These are phyloP conservation scores for Pseudodiploospora longispora DNA, from an alignment of 2,329 filamentous ascomycete species.

Conservation along the genomic window DNA sequence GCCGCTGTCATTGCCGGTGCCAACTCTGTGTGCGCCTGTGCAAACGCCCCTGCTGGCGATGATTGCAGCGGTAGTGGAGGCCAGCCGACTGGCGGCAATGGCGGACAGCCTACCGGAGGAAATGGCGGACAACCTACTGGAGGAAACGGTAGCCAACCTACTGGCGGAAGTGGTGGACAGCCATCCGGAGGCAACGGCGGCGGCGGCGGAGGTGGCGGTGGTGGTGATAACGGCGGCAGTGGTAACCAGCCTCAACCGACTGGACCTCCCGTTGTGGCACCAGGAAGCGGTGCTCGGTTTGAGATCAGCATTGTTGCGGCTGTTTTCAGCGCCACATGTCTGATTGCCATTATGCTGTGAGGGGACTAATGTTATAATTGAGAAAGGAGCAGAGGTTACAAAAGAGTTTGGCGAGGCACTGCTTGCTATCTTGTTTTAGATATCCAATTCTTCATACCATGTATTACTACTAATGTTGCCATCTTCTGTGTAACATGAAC, in stretches of 20 bases:
- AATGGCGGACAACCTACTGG: slow-evolving; percentile 1
- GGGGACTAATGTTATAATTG: too few relatives aligned
- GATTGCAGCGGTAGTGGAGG: background rate
- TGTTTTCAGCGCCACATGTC: slow-evolving; percentile 16
- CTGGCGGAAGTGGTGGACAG: slow-evolving; percentile 3
- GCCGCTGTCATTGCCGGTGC: slow-evolving; percentile 19
- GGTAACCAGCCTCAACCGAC: background rate
- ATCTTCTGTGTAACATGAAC: too few relatives aligned
- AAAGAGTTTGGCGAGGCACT: too few relatives aligned
- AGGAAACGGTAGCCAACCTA: background rate
- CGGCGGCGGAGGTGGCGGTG: background rate
- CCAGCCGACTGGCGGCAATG: background rate
- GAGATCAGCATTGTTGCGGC: slow-evolving; percentile 18
- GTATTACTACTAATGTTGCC: too few relatives aligned
- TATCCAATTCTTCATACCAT: too few relatives aligned
- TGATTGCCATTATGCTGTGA: slow-evolving; percentile 15
- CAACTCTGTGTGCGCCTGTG: slow-evolving; percentile 15
- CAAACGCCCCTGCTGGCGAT: slow-evolving; percentile 4
- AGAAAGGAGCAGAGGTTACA: too few relatives aligned
- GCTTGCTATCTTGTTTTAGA: too few relatives aligned
- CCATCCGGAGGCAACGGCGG: background rate
- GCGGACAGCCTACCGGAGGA: slow-evolving; percentile 1
- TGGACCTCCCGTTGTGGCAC: slow-evolving; percentile 8
- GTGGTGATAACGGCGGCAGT: background rate
- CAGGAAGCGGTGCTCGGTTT: slow-evolving; percentile 11